These are phyloP conservation scores for Penicillium glabrum DNA, from an alignment of 2,329 filamentous ascomycete species.

Conservation along the genomic window DNA sequence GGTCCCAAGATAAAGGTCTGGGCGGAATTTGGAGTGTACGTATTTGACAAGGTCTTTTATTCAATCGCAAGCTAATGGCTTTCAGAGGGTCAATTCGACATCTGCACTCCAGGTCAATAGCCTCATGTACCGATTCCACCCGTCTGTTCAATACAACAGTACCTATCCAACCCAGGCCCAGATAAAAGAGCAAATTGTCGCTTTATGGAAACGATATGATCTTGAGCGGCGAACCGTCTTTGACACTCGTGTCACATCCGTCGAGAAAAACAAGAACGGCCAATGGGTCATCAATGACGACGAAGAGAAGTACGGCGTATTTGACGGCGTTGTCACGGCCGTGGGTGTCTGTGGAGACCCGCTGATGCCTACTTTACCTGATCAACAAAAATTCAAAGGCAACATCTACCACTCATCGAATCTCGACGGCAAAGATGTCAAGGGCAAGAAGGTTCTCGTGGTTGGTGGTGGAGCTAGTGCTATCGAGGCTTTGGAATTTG, in stretches of 20 bases:
- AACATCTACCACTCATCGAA: constrained; percentile 73
- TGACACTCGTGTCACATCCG: constrained; percentile 65
- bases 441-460: constrained; percentile 72
- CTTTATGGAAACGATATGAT: constrained; percentile 73
- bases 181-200: constrained; percentile 69
- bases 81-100: constrained; percentile 73
- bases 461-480: constrained; percentile 79
- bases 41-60: not conserved
- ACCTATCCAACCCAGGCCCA: constrained; percentile 78
- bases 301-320: constrained; percentile 66
- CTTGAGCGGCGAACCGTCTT: constrained; percentile 72
- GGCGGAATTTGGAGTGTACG: constrained; percentile 80
- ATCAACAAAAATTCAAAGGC: constrained; percentile 71
- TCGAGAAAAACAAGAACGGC: constrained; percentile 67
- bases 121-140: constrained; percentile 85
- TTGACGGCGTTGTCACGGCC: constrained; percentile 76
- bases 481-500: constrained; percentile 80
- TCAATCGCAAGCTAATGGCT: not conserved
- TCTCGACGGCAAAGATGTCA: constrained; percentile 69
- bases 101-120: constrained; percentile 82
- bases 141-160: constrained; percentile 69
- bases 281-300: constrained; percentile 79
- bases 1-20: constrained; percentile 59
- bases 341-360: constrained; percentile 79
- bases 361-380: constrained; percentile 69